Percentiles rank a stretch among this genome's conserved stretches.
phyloP scores from a whole-genome alignment of 148 eudicot genomes.

The Diospyros lotus region DNA sequence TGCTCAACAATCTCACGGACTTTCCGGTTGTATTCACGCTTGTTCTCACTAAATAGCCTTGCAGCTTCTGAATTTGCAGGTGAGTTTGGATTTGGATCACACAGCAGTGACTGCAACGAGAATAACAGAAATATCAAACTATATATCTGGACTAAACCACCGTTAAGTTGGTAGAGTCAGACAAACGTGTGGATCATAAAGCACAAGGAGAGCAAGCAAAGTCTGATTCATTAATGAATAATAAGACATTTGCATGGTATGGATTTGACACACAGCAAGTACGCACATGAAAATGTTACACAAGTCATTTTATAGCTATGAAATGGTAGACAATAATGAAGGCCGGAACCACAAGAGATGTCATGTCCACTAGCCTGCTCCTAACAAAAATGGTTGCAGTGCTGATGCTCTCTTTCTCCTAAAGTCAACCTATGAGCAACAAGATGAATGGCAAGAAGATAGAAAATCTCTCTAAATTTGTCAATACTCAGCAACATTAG shows the following conservation, averaged over 20 bases:
- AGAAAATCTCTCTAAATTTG: too few relatives aligned
- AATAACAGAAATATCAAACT: neutral
- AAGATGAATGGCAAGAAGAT: too few relatives aligned
- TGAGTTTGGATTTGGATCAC: conserved; percentile 11
- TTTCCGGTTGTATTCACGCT: conserved; percentile 8
- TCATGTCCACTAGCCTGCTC: neutral
- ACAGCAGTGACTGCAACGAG: conserved; percentile 10
- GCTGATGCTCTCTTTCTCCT: neutral
- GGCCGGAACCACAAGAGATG: neutral
- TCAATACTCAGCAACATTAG: neutral
- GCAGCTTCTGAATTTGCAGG: conserved; percentile 14
- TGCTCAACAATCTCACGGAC: conserved; percentile 10
- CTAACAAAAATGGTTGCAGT: neutral
- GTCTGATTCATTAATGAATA: too few relatives aligned
- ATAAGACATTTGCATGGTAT: neutral
- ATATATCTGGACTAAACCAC: neutral
- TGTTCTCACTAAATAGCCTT: conserved; percentile 8
- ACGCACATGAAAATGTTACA: neutral
- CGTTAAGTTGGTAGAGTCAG: neutral
- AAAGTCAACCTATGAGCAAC: neutral
- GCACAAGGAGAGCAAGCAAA: too few relatives aligned
- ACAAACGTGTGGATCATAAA: too few relatives aligned
- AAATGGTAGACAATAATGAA: too few relatives aligned
- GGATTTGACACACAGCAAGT: neutral
- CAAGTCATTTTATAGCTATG: too few relatives aligned